These are phyloP conservation scores for Thermothelomyces thermophilus DNA, from an alignment of 2,329 filamentous ascomycete genomes.

Conservation along the genomic window DNA sequence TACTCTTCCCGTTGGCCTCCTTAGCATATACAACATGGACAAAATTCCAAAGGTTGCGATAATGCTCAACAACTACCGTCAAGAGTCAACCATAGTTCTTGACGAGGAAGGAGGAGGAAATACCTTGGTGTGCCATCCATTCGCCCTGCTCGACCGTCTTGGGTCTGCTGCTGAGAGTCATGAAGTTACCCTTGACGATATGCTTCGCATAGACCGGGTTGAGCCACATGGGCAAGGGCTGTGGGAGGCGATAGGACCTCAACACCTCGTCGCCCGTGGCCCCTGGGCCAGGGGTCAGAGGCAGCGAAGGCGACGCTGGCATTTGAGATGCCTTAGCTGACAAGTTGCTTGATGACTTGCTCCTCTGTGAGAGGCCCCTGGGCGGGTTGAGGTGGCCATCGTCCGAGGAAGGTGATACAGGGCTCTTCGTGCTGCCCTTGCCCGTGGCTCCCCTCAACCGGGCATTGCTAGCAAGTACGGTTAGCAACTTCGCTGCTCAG, in stretches of 20 bases:
- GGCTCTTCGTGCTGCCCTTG: conserved; percentile 22
- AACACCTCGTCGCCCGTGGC: conserved; percentile 31
- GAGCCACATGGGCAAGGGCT: conserved; percentile 55
- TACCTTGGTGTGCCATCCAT: conserved; percentile 84
- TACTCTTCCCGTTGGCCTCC: conserved; percentile 60
- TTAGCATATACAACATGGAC: conserved; percentile 72
- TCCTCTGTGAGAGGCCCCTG: conserved; percentile 19
- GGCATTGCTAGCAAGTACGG: conserved; percentile 22
- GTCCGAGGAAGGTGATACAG: conserved; percentile 21
- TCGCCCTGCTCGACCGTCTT: conserved; percentile 79
- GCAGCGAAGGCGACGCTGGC: conserved; percentile 24
- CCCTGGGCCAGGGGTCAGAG: conserved; percentile 23
- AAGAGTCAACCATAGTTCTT: conserved; percentile 20
- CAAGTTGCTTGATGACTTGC: conserved; percentile 23
- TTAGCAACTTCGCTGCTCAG: conserved; percentile 13
- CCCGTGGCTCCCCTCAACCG: conserved; percentile 24
- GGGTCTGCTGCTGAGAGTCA: conserved; percentile 77
- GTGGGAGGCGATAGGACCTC: conserved; percentile 27
- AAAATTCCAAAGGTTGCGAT: conserved; percentile 72
- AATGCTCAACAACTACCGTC: conserved; percentile 68
- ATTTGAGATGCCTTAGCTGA: conserved; percentile 25
- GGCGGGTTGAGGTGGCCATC: conserved; percentile 21
- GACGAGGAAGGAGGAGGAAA: conserved; percentile 18
- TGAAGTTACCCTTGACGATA: conserved; percentile 85
- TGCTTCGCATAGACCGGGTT: conserved; percentile 62